These are phyloP conservation scores for Houttuynia cordata DNA, from an alignment of 164 flowering plant genomes.

Conservation along the genomic window DNA sequence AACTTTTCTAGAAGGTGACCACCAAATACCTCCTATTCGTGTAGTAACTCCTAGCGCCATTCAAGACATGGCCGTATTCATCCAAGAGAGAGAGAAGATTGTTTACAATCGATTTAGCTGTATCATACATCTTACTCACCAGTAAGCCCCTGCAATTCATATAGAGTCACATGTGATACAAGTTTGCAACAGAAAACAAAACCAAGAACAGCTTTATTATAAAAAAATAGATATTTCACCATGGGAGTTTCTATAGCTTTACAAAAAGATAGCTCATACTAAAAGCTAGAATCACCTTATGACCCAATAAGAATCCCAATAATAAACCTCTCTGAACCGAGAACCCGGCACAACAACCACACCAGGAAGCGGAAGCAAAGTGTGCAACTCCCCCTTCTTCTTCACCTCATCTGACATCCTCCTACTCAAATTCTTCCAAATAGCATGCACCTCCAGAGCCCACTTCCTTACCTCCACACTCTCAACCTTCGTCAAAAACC, in stretches of 20 bases:
- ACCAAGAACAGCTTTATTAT: too few relatives aligned
- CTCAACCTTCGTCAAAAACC: slow-evolving; percentile 60
- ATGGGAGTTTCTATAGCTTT: too few relatives aligned
- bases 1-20: neutral
- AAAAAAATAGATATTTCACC: too few relatives aligned
- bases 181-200: too few relatives aligned
- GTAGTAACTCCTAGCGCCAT: slow-evolving; percentile 84
- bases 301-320: slow-evolving; percentile 97
- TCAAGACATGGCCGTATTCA: slow-evolving; percentile 59
- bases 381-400: slow-evolving; percentile 42
- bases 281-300: slow-evolving; percentile 36
- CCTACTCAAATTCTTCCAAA: slow-evolving; percentile 87
- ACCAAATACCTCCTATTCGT: slow-evolving; percentile 64
- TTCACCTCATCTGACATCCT: slow-evolving; percentile 34
- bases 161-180: too few relatives aligned
- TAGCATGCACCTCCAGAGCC: slow-evolving; percentile 72
- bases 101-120: slow-evolving; percentile 66
- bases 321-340: slow-evolving; percentile 80
- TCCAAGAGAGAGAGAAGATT: slow-evolving; percentile 65
- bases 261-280: too few relatives aligned
- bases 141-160: slow-evolving; percentile 65
- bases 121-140: slow-evolving; percentile 74
- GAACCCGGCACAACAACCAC: slow-evolving; percentile 68
- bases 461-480: slow-evolving; percentile 44
- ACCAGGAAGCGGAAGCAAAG: slow-evolving; percentile 59